Evolutionary conservation across 1,284 basidiomycete genomes (phyloP).

Genomic region (Ustilago xerochloae): DNA sequence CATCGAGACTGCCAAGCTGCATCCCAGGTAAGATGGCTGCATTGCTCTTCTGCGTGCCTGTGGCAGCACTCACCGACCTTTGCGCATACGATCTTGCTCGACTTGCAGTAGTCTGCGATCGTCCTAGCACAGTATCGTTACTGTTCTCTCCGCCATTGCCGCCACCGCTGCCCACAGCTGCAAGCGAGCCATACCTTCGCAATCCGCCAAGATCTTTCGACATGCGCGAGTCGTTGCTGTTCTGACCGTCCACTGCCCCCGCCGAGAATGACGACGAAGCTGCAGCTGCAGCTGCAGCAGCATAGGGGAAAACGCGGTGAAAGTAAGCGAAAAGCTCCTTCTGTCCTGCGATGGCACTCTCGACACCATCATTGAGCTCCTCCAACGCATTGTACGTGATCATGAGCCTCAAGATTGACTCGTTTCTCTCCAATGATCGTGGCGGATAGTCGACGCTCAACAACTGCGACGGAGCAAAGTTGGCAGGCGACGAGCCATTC

Average conservation of each 20-base stretch:
- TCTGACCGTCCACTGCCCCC: conserved; percentile 6
- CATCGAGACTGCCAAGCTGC: conserved; percentile 18
- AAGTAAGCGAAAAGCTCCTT: conserved; percentile 87
- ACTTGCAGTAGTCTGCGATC: conserved; percentile 22
- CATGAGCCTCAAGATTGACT: conserved; percentile 83
- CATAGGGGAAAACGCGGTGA: conserved; percentile 56
- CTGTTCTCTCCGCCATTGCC: conserved; percentile 16
- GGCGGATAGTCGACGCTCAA: conserved; percentile 72
- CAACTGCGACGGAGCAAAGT: conserved; percentile 68
- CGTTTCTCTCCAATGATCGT: conserved; percentile 77
- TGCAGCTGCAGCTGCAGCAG: conserved; percentile 35
- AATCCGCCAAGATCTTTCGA: conserved; percentile 29
- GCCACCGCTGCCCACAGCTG: conserved; percentile 15
- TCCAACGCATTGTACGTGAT: conserved; percentile 86
- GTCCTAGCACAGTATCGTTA: conserved; percentile 22
- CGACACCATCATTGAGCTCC: conserved; percentile 86
- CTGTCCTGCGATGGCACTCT: conserved; percentile 84
- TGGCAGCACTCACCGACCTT: conserved; percentile 16
- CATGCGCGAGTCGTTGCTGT: conserved; percentile 1
- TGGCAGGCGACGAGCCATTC: conserved; percentile 58
- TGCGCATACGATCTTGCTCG: conserved; percentile 36
- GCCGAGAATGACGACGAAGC: too few species aligned
- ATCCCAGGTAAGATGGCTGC: conserved; percentile 33
- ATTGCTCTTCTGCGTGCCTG: conserved; percentile 7
- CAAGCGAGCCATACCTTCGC: conserved; percentile 38